Percentiles rank a stretch among this genome's conserved stretches.
phyloP scores from a whole-genome alignment of 176 grass and related monocot species.

The Avena eriantha region DNA sequence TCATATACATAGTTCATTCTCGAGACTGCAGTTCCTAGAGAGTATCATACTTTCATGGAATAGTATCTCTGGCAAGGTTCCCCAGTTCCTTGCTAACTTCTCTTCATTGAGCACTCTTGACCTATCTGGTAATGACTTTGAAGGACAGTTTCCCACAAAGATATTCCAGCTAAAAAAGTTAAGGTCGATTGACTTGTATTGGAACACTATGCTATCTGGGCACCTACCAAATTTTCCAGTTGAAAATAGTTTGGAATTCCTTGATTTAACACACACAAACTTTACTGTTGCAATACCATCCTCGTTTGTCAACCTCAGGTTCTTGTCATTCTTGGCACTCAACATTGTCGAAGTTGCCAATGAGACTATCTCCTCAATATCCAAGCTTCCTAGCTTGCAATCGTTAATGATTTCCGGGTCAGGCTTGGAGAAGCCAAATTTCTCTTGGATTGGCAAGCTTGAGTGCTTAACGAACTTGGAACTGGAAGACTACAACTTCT shows the following conservation, averaged over 20 bases:
- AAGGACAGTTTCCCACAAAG: constrained; percentile 33
- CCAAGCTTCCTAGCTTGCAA: background rate
- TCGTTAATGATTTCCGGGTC: background rate
- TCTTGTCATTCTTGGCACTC: background rate
- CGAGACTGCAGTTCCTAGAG: background rate
- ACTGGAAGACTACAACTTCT: background rate
- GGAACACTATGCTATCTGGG: constrained; percentile 19
- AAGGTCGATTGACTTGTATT: background rate
- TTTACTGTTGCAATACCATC: background rate
- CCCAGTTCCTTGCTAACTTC: background rate
- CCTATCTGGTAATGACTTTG: background rate
- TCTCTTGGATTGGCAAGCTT: background rate
- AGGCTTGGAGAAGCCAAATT: background rate
- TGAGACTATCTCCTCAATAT: background rate
- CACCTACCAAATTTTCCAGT: background rate
- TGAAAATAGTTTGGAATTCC: background rate
- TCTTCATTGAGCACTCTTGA: constrained; percentile 1
- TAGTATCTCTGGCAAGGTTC: background rate
- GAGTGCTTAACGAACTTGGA: background rate
- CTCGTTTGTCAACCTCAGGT: background rate
- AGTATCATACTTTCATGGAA: background rate
- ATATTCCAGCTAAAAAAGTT: constrained; percentile 34
- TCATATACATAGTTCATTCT: constrained; percentile 32
- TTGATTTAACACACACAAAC: background rate
- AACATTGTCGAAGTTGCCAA: background rate